Conservation (phyloP, 768 basidiomycete genomes). For the Leccinum aurantiacum region DNA sequence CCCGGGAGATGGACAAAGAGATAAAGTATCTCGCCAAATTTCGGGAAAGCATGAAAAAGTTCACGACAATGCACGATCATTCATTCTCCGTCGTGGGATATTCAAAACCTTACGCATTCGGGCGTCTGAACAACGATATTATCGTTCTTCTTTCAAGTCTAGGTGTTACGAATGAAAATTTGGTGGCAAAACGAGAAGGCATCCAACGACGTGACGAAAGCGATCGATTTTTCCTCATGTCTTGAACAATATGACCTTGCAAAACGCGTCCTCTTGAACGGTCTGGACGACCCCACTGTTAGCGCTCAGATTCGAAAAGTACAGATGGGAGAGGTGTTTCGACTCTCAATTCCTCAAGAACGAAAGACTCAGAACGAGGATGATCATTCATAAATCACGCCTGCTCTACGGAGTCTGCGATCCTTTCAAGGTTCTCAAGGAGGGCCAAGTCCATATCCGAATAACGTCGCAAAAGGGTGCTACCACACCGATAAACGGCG, state of each 20-base stretch:
- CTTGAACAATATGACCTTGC: constrained; percentile 48
- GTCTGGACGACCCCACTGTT: constrained; percentile 47
- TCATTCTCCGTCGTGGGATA: constrained; percentile 69
- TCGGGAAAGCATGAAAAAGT: constrained; percentile 71
- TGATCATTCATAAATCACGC: constrained; percentile 62
- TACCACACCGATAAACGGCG: constrained; percentile 55
- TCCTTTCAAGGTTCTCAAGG: constrained; percentile 58
- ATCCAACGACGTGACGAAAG: constrained; percentile 44
- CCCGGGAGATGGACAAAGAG: constrained; percentile 42
- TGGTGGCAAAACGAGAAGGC: constrained; percentile 57
- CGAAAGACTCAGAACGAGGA: constrained; percentile 53
- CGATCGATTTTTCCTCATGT: constrained; percentile 57
- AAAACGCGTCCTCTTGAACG: constrained; percentile 54
- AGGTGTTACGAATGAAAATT: constrained; percentile 53
- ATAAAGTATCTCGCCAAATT: constrained; percentile 53
- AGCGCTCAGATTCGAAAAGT: constrained; percentile 39
- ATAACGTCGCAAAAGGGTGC: constrained; percentile 54
- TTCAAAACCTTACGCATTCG: constrained; percentile 63
- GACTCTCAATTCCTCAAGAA: constrained; percentile 52
- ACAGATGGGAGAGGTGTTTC: constrained; percentile 51
- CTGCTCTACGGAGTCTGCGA: constrained; percentile 68
- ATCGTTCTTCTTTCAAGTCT: constrained; percentile 65
- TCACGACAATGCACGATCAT: constrained; percentile 51
- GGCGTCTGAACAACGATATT: constrained; percentile 68
- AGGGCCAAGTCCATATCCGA: constrained; percentile 64